Conservation (phyloP, 2,329 filamentous ascomycete genomes). For the Davidsoniella virescens region DNA sequence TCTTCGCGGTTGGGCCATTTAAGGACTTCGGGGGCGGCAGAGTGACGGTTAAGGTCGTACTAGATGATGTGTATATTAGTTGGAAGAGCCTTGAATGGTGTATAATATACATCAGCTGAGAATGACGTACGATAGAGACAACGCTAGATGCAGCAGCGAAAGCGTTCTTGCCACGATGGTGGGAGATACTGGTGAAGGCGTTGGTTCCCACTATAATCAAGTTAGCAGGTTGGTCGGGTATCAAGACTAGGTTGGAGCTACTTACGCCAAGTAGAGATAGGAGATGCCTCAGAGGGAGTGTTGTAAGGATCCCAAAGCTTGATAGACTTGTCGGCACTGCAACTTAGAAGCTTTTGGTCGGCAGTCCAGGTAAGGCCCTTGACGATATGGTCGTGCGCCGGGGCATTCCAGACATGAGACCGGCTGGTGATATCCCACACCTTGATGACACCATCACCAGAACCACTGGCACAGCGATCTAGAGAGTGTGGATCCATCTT, state of each 20-base stretch:
- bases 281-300: conserved; percentile 49
- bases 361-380: conserved; percentile 82
- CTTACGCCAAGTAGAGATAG: conserved; percentile 56
- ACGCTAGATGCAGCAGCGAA: conserved; percentile 66
- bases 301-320: conserved; percentile 88
- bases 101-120: not conserved
- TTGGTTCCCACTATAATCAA: conserved; percentile 41
- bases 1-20: conserved; percentile 79
- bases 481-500: conserved; percentile 64
- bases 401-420: conserved; percentile 59
- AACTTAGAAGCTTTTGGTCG: conserved; percentile 72
- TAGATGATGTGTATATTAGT: not conserved
- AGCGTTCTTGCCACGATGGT: conserved; percentile 61
- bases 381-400: conserved; percentile 85
- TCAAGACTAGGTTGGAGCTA: not conserved
- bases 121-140: conserved; percentile 45
- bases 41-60: conserved; percentile 72
- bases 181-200: conserved; percentile 69
- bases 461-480: conserved; percentile 63
- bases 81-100: not conserved
- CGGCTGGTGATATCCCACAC: conserved; percentile 65
- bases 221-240: not conserved
- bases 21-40: conserved; percentile 65
- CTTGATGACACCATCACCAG: conserved; percentile 86
- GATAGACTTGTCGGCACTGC: conserved; percentile 69